Conservation (phyloP, 176 grass and related monocot genomes). For the Cocos nucifera region DNA sequence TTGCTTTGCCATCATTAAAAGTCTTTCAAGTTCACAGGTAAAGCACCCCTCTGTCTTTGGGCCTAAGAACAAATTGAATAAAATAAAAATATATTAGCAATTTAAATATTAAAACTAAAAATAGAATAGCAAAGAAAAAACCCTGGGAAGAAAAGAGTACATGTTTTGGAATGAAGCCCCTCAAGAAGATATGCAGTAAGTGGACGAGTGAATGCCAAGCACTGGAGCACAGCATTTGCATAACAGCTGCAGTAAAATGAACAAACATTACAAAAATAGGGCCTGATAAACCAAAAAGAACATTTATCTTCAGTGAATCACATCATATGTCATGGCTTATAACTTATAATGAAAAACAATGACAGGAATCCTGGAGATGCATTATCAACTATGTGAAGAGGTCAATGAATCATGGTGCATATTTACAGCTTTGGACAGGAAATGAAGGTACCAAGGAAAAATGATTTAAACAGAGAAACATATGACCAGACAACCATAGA, state of each 20-base stretch:
- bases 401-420: too few species aligned
- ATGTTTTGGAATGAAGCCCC: constrained; percentile 69
- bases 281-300: too few species aligned
- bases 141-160: constrained; percentile 30
- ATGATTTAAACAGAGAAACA: too few species aligned
- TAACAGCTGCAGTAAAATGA: constrained; percentile 67
- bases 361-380: too few species aligned
- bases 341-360: too few species aligned
- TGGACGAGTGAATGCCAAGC: constrained; percentile 82
- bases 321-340: too few species aligned
- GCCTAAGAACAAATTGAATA: constrained; percentile 34
- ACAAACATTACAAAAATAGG: not conserved
- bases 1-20: constrained; percentile 44
- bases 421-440: too few species aligned
- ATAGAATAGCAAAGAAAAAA: constrained; percentile 6
- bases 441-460: too few species aligned
- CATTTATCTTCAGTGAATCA: too few species aligned
- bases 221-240: constrained; percentile 87
- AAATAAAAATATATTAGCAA: constrained; percentile 1
- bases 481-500: too few species aligned
- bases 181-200: constrained; percentile 67
- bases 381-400: too few species aligned
- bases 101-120: constrained; percentile 1
- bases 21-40: constrained; percentile 74
- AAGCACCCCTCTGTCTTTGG: constrained; percentile 71